phyloP scores from a whole-genome alignment of 202 grass and related monocot genomes.

The Musa balbisiana region DNA sequence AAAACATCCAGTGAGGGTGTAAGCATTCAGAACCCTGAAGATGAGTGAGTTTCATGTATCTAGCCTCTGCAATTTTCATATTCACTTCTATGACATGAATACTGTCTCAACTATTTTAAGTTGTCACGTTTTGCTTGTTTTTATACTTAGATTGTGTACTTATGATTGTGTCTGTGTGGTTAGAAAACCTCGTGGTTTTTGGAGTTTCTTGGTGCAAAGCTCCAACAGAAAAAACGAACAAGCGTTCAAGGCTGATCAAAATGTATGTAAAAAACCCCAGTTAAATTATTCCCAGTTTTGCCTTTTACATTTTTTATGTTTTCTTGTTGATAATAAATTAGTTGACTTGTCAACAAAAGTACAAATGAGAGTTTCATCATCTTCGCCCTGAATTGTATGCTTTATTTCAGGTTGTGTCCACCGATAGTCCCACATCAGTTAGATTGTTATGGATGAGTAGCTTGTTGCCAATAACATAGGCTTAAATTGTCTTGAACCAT shows the following conservation, averaged over 20 bases:
- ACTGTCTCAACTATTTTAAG: neutral
- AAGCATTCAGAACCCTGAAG: constrained; percentile 33
- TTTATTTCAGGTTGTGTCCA: neutral
- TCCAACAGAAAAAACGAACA: constrained; percentile 35
- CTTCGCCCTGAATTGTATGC: neutral
- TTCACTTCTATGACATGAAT: constrained; percentile 7
- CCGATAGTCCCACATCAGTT: neutral
- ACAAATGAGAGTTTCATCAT: neutral
- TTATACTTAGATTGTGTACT: neutral
- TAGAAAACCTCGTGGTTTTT: constrained; percentile 53
- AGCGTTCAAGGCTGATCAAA: constrained; percentile 31
- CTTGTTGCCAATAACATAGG: neutral
- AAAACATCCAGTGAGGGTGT: constrained; percentile 24
- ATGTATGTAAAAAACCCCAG: constrained; percentile 29
- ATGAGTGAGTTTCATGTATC: constrained; percentile 35
- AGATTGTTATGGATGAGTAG: neutral
- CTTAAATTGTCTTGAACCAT: neutral
- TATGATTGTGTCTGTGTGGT: constrained; percentile 38
- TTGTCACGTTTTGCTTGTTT: neutral
- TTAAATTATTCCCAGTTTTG: neutral
- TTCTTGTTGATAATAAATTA: neutral
- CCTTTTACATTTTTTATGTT: neutral
- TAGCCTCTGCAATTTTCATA: neutral
- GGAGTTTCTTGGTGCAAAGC: constrained; percentile 45
- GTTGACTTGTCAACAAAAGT: neutral